Conservation (phyloP, 345 rosid species). For the Pelargonium nanum region DNA sequence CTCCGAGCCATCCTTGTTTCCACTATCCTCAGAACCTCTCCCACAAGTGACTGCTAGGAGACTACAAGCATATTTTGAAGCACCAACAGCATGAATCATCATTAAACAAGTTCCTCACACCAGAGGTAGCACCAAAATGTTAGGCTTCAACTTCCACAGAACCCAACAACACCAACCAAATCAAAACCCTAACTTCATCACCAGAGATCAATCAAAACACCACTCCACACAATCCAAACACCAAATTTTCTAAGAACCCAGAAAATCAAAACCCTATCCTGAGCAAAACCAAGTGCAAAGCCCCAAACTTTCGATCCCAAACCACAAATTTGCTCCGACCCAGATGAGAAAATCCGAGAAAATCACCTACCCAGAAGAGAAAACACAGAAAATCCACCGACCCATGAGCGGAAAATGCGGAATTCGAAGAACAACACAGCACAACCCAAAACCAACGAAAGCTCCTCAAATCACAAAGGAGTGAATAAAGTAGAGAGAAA, state of each 20-base stretch:
- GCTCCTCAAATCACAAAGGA: not conserved
- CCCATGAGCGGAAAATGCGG: not conserved
- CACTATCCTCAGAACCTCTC: conserved; percentile 14
- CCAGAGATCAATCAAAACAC: not conserved
- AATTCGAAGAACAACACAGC: not conserved
- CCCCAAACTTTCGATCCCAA: not conserved
- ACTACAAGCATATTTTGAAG: conserved; percentile 15
- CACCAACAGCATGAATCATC: conserved; percentile 7
- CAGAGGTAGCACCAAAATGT: not conserved
- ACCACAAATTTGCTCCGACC: not conserved
- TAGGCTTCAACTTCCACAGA: not conserved
- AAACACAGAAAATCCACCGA: not conserved
- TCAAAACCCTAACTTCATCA: not conserved
- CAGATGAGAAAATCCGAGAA: not conserved
- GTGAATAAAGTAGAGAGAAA: not conserved
- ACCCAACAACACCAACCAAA: not conserved
- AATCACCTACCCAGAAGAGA: not conserved
- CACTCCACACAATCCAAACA: not conserved
- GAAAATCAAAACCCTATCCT: not conserved
- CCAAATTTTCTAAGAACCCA: not conserved
- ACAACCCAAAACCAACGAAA: not conserved
- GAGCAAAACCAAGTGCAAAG: not conserved
- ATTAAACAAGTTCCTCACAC: no score
- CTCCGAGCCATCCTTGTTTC: conserved; percentile 11
- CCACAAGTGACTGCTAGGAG: conserved; percentile 30